Conservation (phyloP, 805 yeast species). For the Torulaspora quercuum region DNA sequence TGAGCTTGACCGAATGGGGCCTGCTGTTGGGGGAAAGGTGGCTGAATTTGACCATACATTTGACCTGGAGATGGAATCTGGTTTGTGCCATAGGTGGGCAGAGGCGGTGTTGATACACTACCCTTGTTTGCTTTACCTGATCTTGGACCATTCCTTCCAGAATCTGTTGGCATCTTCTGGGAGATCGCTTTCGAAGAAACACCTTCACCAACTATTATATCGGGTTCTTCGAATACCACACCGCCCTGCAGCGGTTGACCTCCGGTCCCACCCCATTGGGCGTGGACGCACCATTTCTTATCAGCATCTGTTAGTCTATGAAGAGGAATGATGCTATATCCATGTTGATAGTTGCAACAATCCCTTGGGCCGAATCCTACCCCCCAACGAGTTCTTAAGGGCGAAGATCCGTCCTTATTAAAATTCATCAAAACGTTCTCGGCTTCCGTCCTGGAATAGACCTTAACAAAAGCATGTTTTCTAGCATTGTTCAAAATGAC, state of each 20-base stretch:
- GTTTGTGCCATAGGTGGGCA: constrained; percentile 22
- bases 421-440: constrained; percentile 73
- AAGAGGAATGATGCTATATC: constrained; percentile 82
- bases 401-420: constrained; percentile 59
- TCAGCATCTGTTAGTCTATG: constrained; percentile 92
- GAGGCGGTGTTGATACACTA: constrained; percentile 31
- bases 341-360: constrained; percentile 92
- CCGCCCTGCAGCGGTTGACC: constrained; percentile 79
- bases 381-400: constrained; percentile 92
- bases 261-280: constrained; percentile 97
- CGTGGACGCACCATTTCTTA: constrained; percentile 77
- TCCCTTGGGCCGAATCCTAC: constrained; percentile 99
- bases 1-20: constrained; percentile 16
- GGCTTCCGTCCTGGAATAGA: constrained; percentile 87
- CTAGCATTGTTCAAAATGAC: constrained; percentile 82
- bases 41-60: constrained; percentile 24
- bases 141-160: constrained; percentile 79
- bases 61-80: constrained; percentile 18
- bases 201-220: constrained; percentile 93
- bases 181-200: constrained; percentile 89
- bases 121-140: constrained; percentile 57
- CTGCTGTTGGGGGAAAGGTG: constrained; percentile 21
- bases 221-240: constrained; percentile 91
- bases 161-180: constrained; percentile 87
- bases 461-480: constrained; percentile 94